Conservation (phyloP, 305 asterid species). For the Fraxinus floribunda region DNA sequence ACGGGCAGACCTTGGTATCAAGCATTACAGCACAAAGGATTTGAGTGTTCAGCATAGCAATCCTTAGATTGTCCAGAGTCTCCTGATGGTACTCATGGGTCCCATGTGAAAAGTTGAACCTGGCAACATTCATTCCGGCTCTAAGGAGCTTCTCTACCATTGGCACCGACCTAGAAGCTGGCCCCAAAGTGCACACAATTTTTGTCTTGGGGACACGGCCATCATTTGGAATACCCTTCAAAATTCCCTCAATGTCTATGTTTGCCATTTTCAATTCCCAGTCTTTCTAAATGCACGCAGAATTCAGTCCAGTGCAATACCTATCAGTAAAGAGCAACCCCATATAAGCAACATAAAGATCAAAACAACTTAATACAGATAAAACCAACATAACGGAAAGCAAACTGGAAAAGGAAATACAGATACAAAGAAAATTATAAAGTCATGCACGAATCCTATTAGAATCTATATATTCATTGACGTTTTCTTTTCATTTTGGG, state of each 20-base stretch:
- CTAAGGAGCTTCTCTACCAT: slow-evolving; percentile 77
- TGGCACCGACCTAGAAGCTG: slow-evolving; percentile 59
- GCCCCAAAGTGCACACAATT: slow-evolving; percentile 89
- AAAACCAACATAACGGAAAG: neutral
- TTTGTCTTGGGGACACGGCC: slow-evolving; percentile 73
- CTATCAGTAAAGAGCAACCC: neutral
- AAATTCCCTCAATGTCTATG: slow-evolving; percentile 60
- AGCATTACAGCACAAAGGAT: slow-evolving; percentile 87
- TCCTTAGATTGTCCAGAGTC: slow-evolving; percentile 61
- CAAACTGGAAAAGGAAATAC: neutral
- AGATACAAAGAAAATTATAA: neutral
- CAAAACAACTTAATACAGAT: neutral
- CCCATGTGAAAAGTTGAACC: slow-evolving; percentile 90
- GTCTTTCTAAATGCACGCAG: slow-evolving; percentile 1
- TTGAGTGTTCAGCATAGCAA: slow-evolving; percentile 69
- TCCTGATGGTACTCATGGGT: slow-evolving; percentile 84
- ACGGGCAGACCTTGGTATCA: slow-evolving; percentile 78
- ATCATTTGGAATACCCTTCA: slow-evolving; percentile 53
- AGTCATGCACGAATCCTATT: neutral
- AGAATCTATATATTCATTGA: neutral
- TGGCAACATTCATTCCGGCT: slow-evolving; percentile 88
- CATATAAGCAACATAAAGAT: neutral
- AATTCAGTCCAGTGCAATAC: neutral
- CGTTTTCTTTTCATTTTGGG: neutral
- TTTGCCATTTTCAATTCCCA: slow-evolving; percentile 45